Evolutionary conservation across 345 rosid species (phyloP), one percentile per base, ranked within the genome.

Genomic region (Citrus cavaleriei): DNA sequence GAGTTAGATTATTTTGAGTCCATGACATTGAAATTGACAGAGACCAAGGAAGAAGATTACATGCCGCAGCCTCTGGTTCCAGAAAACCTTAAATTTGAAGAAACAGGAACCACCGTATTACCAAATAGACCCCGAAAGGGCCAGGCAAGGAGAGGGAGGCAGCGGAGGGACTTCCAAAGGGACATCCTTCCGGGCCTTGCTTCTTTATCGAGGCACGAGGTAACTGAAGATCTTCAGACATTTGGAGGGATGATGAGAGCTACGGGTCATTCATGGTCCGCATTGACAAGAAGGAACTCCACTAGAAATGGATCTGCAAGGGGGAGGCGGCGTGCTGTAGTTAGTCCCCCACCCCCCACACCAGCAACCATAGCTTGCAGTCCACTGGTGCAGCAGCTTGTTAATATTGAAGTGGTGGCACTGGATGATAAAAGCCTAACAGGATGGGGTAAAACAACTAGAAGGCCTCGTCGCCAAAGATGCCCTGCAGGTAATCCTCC

Each of bases 91-190:
- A 83, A 82, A 77, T 80, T 88, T 38, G 95, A 90, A 40, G 92
- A 86, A 80, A 82, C 78, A 0, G 92, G 72, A 21, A 80, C 85
- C 70, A 54, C 77, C 6, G 66, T 80, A 13, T 77, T 87, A 77
- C 80, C 83, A 46, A 88, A 78, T 76, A 88, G 89, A 60, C 82
- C 93, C 27, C 87, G 95, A 66, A 92, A 87, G 86, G 96, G 95
- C 65, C 94, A 90, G 72, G 87, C 88, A 76, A 89, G 97, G 87
- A 89, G 99, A 84, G 99, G 98, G 75, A 91, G 99, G 88, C 97
- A 92, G 79, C 89, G 90, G 72, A 89, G 97, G 88, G 99, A 95
- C 83, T 95, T 95, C 89, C 98, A 92, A 83, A 95, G 97, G 91
- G 99, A 95, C 86, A 90, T 92, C 79, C 98, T 95, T 82, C 98